Evolutionary conservation across 805 yeast species (phyloP), one percentile per base, ranked within the genome.

Genomic region (Lachancea mirantina): DNA sequence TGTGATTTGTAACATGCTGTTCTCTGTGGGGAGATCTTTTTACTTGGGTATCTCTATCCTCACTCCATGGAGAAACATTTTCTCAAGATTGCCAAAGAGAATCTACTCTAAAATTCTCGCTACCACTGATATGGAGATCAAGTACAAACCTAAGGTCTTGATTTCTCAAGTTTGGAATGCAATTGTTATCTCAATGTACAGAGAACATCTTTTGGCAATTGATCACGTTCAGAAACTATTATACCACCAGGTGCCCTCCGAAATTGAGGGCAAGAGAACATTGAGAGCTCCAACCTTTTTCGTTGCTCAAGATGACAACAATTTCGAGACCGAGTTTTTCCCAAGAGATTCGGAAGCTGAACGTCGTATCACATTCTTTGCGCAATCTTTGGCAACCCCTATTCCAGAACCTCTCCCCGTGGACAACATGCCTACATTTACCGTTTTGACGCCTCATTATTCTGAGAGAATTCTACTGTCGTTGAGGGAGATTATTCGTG

Each of bases 101-200:
- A 85, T 92, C 48, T 94, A 92, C 72, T 85, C 96, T 36, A 92
- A 92, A 76, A 80, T 92, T 46, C 75, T 92, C 65, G 97, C 97
- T 28, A 92, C 99, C 22, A 84, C 95, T 46, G 97, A 92, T 61
- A 89, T 94, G 98, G 97, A 92, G 68, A 85, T 89, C 59, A 89
- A 92, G 70, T 92, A 92, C 68, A 89, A 92, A 67, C 97, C 98
- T 47, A 92, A 92, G 75, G 96, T 92, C 46, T 72, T 92, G 60
- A 89, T 92, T 52, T 87, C 96, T 25, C 98, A 92, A 70, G 89
- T 94, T 50, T 92, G 99, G 99, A 92, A 92, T 60, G 98, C 98
- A 35, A 83, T 92, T 64, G 94, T 92, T 46, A 92, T 92, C 51
- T 89, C 98, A 38, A 92, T 92, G 99, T 94, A 92, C 78, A 85